phyloP scores from a whole-genome alignment of 2,329 filamentous ascomycete genomes.

The Cladosporium sp. region DNA sequence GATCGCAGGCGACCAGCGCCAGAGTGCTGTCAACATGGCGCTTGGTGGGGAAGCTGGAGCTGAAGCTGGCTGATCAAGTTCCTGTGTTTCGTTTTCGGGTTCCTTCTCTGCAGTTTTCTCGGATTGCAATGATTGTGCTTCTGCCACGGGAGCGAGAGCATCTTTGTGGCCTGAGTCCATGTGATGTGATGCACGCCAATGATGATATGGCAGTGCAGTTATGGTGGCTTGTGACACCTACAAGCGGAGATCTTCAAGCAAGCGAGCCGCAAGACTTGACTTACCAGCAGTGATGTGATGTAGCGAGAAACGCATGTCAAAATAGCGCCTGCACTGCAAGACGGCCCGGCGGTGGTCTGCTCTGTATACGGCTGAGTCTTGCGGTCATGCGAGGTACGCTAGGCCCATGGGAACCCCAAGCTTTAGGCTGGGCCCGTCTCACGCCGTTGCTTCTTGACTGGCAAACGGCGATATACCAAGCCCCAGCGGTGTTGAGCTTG shows the following conservation, averaged over 20 bases:
- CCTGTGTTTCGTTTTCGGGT: background rate
- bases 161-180: background rate
- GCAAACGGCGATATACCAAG: slow-evolving; percentile 7
- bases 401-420: slow-evolving; percentile 13
- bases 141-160: background rate
- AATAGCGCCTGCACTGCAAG: background rate
- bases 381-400: background rate
- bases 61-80: background rate
- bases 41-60: background rate
- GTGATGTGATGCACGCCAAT: background rate
- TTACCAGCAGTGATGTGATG: background rate
- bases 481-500: slow-evolving; percentile 12
- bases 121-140: background rate
- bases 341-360: slow-evolving; percentile 10
- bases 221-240: background rate
- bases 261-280: slow-evolving; percentile 9
- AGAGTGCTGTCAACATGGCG: slow-evolving; percentile 13
- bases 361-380: background rate
- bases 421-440: slow-evolving; percentile 5
- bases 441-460: slow-evolving; percentile 4
- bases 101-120: background rate
- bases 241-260: background rate
- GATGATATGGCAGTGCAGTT: background rate
- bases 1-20: slow-evolving; percentile 21
- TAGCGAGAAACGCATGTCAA: background rate